phyloP scores from a whole-genome alignment of 2,329 filamentous ascomycete species.

The Neophaeococcomyces mojaviensis region DNA sequence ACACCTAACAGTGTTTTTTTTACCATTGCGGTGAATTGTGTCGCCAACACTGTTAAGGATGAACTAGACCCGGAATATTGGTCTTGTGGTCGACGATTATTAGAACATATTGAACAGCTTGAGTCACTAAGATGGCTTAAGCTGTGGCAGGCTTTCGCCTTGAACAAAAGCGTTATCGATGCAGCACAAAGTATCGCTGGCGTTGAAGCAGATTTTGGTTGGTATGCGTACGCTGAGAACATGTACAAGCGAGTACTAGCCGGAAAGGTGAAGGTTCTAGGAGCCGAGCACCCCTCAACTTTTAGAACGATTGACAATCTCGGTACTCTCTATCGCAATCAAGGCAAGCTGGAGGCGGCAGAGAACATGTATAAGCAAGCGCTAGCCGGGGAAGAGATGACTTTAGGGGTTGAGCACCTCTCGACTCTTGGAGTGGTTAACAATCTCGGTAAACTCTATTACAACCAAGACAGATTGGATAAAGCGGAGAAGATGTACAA shows the following conservation, averaged over 20 bases:
- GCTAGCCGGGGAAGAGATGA: constrained; percentile 11
- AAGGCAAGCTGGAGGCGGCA: too few relatives aligned
- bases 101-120: too few relatives aligned
- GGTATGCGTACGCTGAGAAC: constrained; percentile 22
- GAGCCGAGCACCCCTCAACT: constrained; percentile 22
- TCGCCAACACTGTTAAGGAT: too few relatives aligned
- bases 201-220: background rate
- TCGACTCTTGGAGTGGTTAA: too few relatives aligned
- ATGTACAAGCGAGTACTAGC: constrained; percentile 23
- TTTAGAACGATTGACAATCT: constrained; percentile 24
- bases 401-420: too few relatives aligned
- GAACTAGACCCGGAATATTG: too few relatives aligned
- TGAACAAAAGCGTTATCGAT: background rate
- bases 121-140: too few relatives aligned
- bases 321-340: constrained; percentile 20
- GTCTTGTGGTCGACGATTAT: too few relatives aligned
- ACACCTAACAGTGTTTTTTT: too few relatives aligned
- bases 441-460: constrained; percentile 23
- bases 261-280: constrained; percentile 19
- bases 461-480: constrained; percentile 22
- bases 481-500: constrained; percentile 23
- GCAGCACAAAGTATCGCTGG: background rate
- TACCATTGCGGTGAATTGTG: too few relatives aligned
- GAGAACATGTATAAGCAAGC: constrained; percentile 24
- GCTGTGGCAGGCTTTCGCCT: too few relatives aligned